A percentile compares a stretch with the other conserved stretches of the same genome.
Conservation (phyloP, 768 basidiomycete species). For the Leccinum sublutescens region DNA sequence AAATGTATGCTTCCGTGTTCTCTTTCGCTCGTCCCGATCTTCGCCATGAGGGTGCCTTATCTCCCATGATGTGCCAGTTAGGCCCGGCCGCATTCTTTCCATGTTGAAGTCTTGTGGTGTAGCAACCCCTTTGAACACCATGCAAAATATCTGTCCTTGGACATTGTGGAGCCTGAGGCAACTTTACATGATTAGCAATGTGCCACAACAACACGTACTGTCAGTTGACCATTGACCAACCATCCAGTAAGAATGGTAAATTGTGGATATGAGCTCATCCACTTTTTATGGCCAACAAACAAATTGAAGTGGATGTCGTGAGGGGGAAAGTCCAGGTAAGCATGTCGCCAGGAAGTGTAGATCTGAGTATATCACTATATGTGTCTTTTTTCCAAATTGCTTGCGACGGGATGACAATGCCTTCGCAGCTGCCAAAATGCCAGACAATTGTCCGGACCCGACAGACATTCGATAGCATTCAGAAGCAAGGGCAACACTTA, state of each 20-base stretch:
- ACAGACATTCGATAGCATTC: constrained; percentile 19
- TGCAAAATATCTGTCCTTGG: background rate
- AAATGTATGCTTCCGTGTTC: background rate
- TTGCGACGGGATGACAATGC: background rate
- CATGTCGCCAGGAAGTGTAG: constrained; percentile 50
- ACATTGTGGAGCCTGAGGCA: background rate
- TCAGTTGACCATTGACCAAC: too few species aligned
- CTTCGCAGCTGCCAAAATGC: constrained; percentile 40
- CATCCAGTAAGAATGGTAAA: too few species aligned
- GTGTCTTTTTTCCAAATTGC: constrained; percentile 14
- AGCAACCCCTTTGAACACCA: background rate
- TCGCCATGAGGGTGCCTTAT: too few species aligned
- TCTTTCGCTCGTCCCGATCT: too few species aligned
- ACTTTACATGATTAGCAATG: too few species aligned
- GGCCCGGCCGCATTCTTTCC: too few species aligned
- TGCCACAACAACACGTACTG: too few species aligned
- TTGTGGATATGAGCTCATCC: too few species aligned
- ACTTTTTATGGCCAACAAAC: too few species aligned
- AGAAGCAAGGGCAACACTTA: too few species aligned
- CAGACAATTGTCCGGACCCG: constrained; percentile 67
- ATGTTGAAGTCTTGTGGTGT: too few species aligned
- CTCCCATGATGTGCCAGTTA: too few species aligned
- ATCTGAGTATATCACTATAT: constrained; percentile 42
- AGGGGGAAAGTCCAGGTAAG: constrained; percentile 66
- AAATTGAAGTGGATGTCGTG: constrained; percentile 51